Evolutionary conservation across 2,329 filamentous ascomycete species (phyloP).

Genomic region (Cladosporium sp.): DNA sequence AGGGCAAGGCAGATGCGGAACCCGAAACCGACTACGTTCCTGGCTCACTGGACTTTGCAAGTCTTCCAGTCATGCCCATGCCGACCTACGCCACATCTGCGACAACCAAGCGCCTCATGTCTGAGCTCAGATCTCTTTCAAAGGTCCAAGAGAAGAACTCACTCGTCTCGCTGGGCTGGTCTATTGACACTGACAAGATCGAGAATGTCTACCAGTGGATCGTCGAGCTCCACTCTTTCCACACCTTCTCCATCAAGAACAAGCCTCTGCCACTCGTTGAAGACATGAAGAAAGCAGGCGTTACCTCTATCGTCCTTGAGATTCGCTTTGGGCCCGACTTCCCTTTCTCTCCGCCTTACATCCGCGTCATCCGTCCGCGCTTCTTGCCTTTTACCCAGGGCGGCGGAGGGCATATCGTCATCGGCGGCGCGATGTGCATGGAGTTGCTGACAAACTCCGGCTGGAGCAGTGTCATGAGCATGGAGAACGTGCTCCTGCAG

Average conservation of each 20-base stretch:
- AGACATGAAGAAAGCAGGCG: constrained; percentile 67
- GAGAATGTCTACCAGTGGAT: constrained; percentile 89
- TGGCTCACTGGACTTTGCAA: constrained; percentile 63
- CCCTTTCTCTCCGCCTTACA: constrained; percentile 78
- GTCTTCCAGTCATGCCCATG: constrained; percentile 64
- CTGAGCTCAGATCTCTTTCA: constrained; percentile 65
- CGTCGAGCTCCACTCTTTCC: constrained; percentile 81
- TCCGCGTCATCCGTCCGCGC: constrained; percentile 77
- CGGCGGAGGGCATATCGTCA: constrained; percentile 83
- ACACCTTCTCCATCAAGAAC: constrained; percentile 34
- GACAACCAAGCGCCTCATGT: constrained; percentile 65
- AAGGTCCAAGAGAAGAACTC: constrained; percentile 64
- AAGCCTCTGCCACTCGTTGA: constrained; percentile 64
- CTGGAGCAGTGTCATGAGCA: constrained; percentile 71
- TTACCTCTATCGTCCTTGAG: constrained; percentile 75
- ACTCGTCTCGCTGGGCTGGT: constrained; percentile 76
- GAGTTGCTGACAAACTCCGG: constrained; percentile 74
- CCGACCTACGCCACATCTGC: constrained; percentile 65
- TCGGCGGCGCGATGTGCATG: constrained; percentile 82
- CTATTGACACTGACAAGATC: constrained; percentile 67
- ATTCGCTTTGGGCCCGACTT: constrained; percentile 77
- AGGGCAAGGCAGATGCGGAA: background rate
- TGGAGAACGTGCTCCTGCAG: constrained; percentile 80
- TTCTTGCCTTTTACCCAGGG: constrained; percentile 72
- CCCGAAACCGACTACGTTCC: constrained; percentile 61